These are phyloP conservation scores for Daedalea quercina DNA, from an alignment of 768 basidiomycete species.

Conservation along the genomic window DNA sequence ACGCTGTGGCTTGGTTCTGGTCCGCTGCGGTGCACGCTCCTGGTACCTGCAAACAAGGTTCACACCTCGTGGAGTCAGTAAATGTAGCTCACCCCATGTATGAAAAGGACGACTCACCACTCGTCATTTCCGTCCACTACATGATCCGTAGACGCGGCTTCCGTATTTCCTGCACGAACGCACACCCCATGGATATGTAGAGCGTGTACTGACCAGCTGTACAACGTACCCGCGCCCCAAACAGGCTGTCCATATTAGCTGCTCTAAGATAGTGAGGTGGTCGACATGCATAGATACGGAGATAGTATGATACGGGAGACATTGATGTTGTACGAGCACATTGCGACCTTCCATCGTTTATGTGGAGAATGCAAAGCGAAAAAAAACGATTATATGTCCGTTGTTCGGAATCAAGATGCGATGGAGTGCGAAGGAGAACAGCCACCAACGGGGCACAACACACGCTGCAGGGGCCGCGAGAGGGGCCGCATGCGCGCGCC, in stretches of 20 bases:
- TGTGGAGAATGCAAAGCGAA: not conserved
- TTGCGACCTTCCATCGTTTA: not conserved
- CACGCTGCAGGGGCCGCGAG: not conserved
- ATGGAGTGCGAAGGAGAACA: not conserved
- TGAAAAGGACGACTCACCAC: too few species aligned
- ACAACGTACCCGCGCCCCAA: not conserved
- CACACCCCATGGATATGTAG: too few species aligned
- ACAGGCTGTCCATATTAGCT: not conserved
- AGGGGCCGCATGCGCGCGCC: not conserved
- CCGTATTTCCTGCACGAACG: too few species aligned
- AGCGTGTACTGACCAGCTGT: too few species aligned
- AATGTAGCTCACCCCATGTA: too few species aligned
- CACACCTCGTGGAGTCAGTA: too few species aligned
- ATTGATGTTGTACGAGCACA: conserved; percentile 6
- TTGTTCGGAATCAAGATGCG: not conserved
- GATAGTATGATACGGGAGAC: conserved; percentile 4
- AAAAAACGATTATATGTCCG: conserved; percentile 1
- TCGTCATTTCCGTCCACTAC: too few species aligned
- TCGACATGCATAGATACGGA: not conserved
- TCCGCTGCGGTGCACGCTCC: too few species aligned
- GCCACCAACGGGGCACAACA: not conserved
- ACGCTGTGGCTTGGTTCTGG: too few species aligned
- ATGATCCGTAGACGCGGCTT: too few species aligned
- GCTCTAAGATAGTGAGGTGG: not conserved
- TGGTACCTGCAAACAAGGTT: too few species aligned